Base-by-base conservation (phyloP, 2,329 filamentous ascomycete genomes). In the Fusarium fujikuroi region DNA sequence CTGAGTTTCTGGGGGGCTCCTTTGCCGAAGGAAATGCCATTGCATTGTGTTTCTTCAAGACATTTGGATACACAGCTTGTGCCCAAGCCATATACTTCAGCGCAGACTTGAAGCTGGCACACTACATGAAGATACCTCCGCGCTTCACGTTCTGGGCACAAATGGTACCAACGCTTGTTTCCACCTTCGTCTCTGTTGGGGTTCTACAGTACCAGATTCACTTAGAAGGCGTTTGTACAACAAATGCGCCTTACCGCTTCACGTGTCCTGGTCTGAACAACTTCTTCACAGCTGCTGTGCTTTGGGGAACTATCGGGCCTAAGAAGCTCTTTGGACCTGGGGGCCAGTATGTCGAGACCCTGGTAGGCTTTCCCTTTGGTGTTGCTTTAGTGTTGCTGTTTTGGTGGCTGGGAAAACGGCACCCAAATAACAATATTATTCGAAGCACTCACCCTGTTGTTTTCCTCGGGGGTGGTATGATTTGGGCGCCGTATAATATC, bases 11-110 rank as follows among this genome's bases (percentile, higher is more conserved):
- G 18, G 85, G 83, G n/a, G 85, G 85, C 8, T 79, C 80, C 7
- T 82, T 81, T 69, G 80, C 82, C 7, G 75, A 81, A 10, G 85
- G 85, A 28, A 85, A 85, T 50, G 83, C 85, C 3, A 73, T 86
- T n/a, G 84, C 81, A 47, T 84, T 86, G 80, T 84, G 83, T 77
- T 85, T 82, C 75, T 86, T 87, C 79, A 87, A 87, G 78, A 79
- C 81, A 2, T 84, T 80, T 39, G 82, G 78, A 43, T 82, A 79
- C 64, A 77, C 82, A 19, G 79, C 81, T 1, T 80, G 78, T 18
- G 77, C 78, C 4, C 81, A 83, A 25, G 81, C 82, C 2, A 70
- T 84, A 7, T 74, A 76, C 56, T 84, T 84, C 56, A 79, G 71
- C 59, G 79, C 72, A 49, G 83, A 80, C 49, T 72, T 81, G 50